Evolutionary conservation across 176 grass and related monocot genomes (phyloP), one percentile per base, ranked within the genome.

Genomic region (Dactylis glomerata): DNA sequence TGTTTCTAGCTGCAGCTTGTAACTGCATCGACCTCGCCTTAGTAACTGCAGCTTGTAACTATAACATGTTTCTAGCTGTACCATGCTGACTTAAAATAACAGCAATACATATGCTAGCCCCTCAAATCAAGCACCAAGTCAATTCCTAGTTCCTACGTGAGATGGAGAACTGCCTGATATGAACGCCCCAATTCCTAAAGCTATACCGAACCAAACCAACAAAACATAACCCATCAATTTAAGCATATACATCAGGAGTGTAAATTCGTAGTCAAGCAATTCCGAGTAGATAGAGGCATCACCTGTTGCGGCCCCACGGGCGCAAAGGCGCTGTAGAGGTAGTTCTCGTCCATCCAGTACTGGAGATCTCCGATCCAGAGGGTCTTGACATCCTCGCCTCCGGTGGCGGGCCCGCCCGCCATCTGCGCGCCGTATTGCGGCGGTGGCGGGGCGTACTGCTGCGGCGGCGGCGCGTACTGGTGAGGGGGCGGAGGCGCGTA

Each of bases 321-420:
- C 1, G 66, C 82, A 45, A 97, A 97, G 71, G 88, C 90, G 1
- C 58, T 75, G 36, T 81, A 91, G 22, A 95, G 73, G 69, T 93
- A 95, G 87, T 37, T 68, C 79, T 97, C 95, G 10, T 97, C 95
- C 90, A 97, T 95, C 95, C 95, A 97, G 63, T 92, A 90, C 85
- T 93, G 92, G 51, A 97, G 85, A 86, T 97, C 95, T 44, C 95
- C 92, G 28, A 97, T 91, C 95, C 95, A 97, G 67, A 97, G 82
- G 3, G 95, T 83, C 68, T 85, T 91, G 85, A 97, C 79, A 80
- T 97, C 95, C 33, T 90, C 89, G 10, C 67, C 52, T 16, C 71
- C 80, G 0, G 84, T 75, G 24, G 79, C 41, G 2, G 58, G 56
- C 49, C 59, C 37, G 31, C 81, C 44, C 5, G 34, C 40, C 71